Conservation (phyloP, 371 early-diverging fungal species). For the Mucor plumbeus region DNA sequence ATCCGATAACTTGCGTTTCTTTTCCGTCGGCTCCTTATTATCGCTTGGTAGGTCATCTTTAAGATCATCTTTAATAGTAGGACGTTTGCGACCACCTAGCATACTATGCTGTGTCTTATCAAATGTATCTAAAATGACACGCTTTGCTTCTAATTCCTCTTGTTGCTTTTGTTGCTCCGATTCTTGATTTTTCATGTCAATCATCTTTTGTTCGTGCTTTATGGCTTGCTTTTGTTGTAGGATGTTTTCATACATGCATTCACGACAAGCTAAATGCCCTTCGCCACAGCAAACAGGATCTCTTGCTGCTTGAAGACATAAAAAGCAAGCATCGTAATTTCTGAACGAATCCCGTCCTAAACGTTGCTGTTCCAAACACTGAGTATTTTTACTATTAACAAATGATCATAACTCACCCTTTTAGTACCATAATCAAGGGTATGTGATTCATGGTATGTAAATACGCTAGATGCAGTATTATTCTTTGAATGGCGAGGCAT, state of each 20-base stretch:
- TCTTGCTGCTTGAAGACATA: constrained; percentile 88
- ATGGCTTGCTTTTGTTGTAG: constrained; percentile 87
- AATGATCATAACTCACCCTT: constrained; percentile 52
- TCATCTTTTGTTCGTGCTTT: constrained; percentile 54
- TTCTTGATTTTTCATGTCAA: constrained; percentile 77
- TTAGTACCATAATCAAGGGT: constrained; percentile 92
- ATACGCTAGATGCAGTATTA: constrained; percentile 93
- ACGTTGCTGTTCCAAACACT: constrained; percentile 61
- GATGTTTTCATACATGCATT: constrained; percentile 89
- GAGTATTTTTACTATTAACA: not conserved
- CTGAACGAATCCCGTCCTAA: constrained; percentile 89
- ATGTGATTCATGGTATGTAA: constrained; percentile 91
- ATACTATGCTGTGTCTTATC: constrained; percentile 72
- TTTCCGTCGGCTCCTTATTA: constrained; percentile 6
- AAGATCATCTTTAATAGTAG: not conserved
- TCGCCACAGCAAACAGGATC: constrained; percentile 82
- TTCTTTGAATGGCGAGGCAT: constrained; percentile 97
- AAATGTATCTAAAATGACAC: constrained; percentile 62
- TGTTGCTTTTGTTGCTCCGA: constrained; percentile 52
- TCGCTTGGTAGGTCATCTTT: not conserved
- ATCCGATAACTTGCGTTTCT: constrained; percentile 54
- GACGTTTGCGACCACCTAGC: constrained; percentile 34
- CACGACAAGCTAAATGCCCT: constrained; percentile 89
- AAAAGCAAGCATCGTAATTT: constrained; percentile 86
- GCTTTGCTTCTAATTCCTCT: constrained; percentile 53